Evolutionary conservation across 73 alveolate species (phyloP).

Genomic region (Paramecium primaurelia): DNA sequence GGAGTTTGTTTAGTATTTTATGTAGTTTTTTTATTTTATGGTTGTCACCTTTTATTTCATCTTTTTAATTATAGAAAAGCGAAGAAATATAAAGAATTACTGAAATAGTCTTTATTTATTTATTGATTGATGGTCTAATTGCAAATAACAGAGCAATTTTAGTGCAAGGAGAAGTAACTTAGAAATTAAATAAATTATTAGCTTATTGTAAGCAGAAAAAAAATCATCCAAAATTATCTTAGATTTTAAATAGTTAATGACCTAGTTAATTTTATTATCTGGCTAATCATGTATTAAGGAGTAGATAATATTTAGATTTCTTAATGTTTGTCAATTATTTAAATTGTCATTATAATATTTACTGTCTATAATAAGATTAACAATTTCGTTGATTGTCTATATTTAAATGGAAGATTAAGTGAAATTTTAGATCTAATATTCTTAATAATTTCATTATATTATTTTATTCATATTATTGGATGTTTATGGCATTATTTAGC

Average conservation of each 20-base stretch:
- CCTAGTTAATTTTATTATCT: not conserved
- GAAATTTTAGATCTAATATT: not conserved
- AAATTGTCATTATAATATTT: not conserved
- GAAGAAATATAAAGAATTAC: not conserved
- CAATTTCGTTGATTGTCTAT: not conserved
- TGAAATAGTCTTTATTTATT: not conserved
- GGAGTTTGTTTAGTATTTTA: not conserved
- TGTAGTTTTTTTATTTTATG: not conserved
- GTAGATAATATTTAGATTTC: not conserved
- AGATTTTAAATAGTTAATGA: not conserved
- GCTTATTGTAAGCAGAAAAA: not conserved
- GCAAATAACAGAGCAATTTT: not conserved
- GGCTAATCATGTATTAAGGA: not conserved
- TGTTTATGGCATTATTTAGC: slow-evolving; percentile 1
- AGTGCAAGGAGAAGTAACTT: slow-evolving; percentile 9
- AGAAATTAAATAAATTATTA: not conserved
- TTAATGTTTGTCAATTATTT: not conserved
- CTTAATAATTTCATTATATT: not conserved
- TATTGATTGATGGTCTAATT: not conserved
- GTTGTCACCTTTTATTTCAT: not conserved
- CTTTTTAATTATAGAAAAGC: not conserved
- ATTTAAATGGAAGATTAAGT: not conserved
- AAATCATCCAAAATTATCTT: not conserved
- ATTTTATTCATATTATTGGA: slow-evolving; percentile 25
- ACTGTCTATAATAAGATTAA: not conserved